These are phyloP conservation scores for Zygoascus tannicola DNA, from an alignment of 805 yeast genomes.

Conservation along the genomic window DNA sequence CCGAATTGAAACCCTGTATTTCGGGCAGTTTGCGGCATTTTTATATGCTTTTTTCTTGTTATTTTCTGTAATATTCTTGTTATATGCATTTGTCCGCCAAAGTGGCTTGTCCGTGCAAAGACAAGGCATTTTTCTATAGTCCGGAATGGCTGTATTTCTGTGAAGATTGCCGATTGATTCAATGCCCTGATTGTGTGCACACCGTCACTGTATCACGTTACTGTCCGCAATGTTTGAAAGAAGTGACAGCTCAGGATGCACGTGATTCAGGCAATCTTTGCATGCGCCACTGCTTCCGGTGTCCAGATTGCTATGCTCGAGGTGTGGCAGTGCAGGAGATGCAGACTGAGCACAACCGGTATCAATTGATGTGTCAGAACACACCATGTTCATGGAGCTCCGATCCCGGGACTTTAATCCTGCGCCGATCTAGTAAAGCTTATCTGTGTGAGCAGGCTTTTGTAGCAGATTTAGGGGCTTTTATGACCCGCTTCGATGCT, in stretches of 20 bases:
- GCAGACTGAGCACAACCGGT: constrained; percentile 4
- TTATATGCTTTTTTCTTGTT: no score
- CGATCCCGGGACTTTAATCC: constrained; percentile 1
- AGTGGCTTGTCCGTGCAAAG: no score
- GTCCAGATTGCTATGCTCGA: constrained; percentile 26
- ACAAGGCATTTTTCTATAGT: no score
- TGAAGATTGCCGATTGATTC: constrained; percentile 25
- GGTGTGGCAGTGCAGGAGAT: constrained; percentile 7
- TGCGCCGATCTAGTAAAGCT: neutral
- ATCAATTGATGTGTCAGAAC: constrained; percentile 16
- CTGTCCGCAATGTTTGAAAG: constrained; percentile 31
- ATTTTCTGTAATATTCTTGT: no score
- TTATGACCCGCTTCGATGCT: neutral
- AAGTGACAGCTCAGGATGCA: constrained; percentile 23
- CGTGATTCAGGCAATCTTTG: constrained; percentile 22
- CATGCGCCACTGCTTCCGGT: constrained; percentile 28
- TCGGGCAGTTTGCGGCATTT: no score
- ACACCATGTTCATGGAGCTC: constrained; percentile 11
- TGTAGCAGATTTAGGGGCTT: neutral
- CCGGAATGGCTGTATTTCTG: constrained; percentile 28
- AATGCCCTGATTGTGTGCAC: constrained; percentile 30
- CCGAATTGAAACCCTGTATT: no score
- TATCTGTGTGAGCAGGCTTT: neutral
- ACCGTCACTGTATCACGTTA: constrained; percentile 27
- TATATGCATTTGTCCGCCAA: no score